Evolutionary conservation across 306 rosid species (phyloP), one percentile per base, ranked within the genome.

Genomic region (Clitoria ternatea): DNA sequence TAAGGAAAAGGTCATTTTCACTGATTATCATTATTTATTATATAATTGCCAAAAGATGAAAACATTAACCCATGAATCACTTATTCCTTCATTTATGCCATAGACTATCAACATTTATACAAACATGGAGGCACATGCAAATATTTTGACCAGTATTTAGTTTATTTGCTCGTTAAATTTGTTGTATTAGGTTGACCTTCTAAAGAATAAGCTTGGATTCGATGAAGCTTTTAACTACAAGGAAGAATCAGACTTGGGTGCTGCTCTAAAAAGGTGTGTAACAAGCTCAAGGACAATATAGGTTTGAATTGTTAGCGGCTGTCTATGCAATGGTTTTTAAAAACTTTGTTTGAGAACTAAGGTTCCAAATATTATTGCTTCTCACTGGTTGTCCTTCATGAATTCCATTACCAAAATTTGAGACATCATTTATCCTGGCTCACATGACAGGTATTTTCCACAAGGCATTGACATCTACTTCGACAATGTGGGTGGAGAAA

Each of bases 141-240:
- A 77, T 26, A 62, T 18, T 8, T 39, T 19, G 52, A 32, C 53
- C 50, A 1, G 11, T 32, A 49, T 45, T 44, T 64, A 15, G 50
- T 53, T 36, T 27, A 55, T 37, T 71, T 49, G 19, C 55, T 63
- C 11, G 13, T 33, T 27, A 2, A 53, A 36, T 70, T 8, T 69
- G 45, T 69, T 29, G n/a, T 74, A 35, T 65, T 49, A 84, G 83
- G 80, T 78, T 63, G 84, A 79, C 5, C 81, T 79, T 37, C 79
- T 79, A 24, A 83, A 83, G 63, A 75, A 63, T 18, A 78, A 55
- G 70, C 76, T 80, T 70, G 84, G 86, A 14, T 79, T 75, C 43
- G 86, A 83, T 2, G 77, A 76, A 52, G 82, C 87, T 75, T 83
- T 83, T 67, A 83, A 83, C 61, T 83, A 83, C 78, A 83, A 79